Percentiles rank a stretch among this genome's conserved stretches.
phyloP scores from a whole-genome alignment of 2,329 filamentous ascomycete species.

The Colletotrichum tofieldiae region DNA sequence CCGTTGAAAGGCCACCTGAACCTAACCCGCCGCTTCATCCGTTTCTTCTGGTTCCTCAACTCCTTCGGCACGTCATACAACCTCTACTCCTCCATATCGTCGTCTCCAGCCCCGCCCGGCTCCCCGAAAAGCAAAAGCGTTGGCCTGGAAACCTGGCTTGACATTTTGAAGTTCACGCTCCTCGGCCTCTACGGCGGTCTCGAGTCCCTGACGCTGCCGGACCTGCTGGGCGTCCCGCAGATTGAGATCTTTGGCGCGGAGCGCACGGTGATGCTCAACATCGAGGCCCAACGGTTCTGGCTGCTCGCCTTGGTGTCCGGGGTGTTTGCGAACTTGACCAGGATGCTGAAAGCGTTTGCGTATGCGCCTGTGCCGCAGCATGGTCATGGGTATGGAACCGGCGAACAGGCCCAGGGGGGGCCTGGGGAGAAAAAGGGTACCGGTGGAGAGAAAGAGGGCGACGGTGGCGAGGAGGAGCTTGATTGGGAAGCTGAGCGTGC shows the following conservation, averaged over 20 bases:
- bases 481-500: conserved; percentile 52
- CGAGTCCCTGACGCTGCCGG: conserved; percentile 75
- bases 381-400: conserved; percentile 49
- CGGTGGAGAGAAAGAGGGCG: conserved; percentile 9
- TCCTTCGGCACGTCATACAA: conserved; percentile 68
- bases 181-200: conserved; percentile 78
- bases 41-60: conserved; percentile 78
- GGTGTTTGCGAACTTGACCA: conserved; percentile 59
- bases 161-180: conserved; percentile 71
- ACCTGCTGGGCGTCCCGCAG: conserved; percentile 63
- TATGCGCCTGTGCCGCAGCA: conserved; percentile 54
- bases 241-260: conserved; percentile 69
- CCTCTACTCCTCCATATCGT: conserved; percentile 52
- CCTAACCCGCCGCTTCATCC: conserved; percentile 73
- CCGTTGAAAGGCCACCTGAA: conserved; percentile 60
- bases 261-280: conserved; percentile 62
- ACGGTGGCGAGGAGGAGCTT: conserved; percentile 35
- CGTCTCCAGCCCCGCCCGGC: conserved; percentile 43
- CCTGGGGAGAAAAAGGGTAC: conserved; percentile 36
- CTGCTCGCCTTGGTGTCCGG: conserved; percentile 73
- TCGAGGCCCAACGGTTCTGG: conserved; percentile 80
- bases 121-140: neutral
- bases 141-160: conserved; percentile 62
- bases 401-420: conserved; percentile 30
- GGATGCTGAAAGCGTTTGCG: conserved; percentile 57